Evolutionary conservation across 768 basidiomycete species (phyloP), one percentile per base, ranked within the genome.

Genomic region (Lactarius deliciosus): DNA sequence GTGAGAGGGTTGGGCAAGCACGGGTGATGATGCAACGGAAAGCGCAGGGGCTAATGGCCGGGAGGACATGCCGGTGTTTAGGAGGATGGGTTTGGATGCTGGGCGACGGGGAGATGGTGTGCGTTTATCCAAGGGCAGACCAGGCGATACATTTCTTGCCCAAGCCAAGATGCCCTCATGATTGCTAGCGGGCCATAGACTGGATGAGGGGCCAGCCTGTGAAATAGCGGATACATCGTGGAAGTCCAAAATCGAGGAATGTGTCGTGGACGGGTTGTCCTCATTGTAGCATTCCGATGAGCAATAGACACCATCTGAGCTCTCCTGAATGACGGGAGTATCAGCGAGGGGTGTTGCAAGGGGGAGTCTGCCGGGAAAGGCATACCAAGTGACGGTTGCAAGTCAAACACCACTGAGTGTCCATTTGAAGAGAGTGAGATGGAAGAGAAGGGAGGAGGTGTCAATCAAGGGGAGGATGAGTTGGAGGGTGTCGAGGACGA

Each of bases 371-470:
- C 28, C 50, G 61, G 65, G 45, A 56, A 63, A 58, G 57, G 83
- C 85, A 43, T 74, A 85, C 88, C 69, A 87, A 76, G 70, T 81
- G 83, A 69, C 82, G 80, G 70, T 81, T 80, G 79, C 89, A 91
- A 63, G 80, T 79, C 70, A 90, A 79, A 74, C 89, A 91, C 86
- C 86, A 89, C 79, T 89, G 84, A 70, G 83, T 81, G 76, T 89
- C 88, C 82, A 88, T 85, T 67, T 71, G 77, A 3, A 36, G 57
- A 57, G 22, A 56, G 59, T 62, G 54, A 50, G 68, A 62, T 71
- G 60, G 43, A 34, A 22, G 58, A 50, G 3, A 28, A 41, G 56
- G 64, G 36, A 55, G 50, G 50, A 60, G 68, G 72, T 63, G 69
- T 41, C 32, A 57, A 74, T 61, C 56, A 72, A 63, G 69, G 69